Conservation (phyloP, 495 filamentous ascomycete species). For the Hypoxylon subgilvum region DNA sequence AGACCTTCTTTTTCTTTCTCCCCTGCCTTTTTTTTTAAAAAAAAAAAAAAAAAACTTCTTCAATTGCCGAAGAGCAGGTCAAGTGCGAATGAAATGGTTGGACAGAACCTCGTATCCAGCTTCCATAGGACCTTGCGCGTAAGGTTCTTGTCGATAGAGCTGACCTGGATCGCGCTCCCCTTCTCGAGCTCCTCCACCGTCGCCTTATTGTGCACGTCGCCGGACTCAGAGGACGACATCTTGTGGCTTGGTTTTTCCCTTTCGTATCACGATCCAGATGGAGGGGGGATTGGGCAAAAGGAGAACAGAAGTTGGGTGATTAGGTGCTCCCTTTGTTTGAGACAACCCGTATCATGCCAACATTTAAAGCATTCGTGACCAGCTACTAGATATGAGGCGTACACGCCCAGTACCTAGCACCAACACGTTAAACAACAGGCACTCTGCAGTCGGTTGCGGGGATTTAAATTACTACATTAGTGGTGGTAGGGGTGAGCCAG, state of each 20-base stretch:
- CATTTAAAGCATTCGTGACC: constrained; percentile 22
- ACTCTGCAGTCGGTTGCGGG: constrained; percentile 21
- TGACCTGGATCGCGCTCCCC: constrained; percentile 20
- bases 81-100: constrained; percentile 7
- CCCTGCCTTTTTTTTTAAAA: too few species aligned
- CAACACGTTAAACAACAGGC: neutral
- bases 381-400: constrained; percentile 24
- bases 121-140: constrained; percentile 57
- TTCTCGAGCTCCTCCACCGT: constrained; percentile 36
- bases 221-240: constrained; percentile 29
- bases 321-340: constrained; percentile 7
- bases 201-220: constrained; percentile 26
- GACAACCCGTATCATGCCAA: constrained; percentile 9
- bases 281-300: constrained; percentile 6
- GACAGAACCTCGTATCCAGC: constrained; percentile 58
- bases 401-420: too few species aligned
- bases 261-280: neutral
- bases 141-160: constrained; percentile 32
- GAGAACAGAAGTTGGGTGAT: constrained; percentile 6
- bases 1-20: neutral
- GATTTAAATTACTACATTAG: constrained; percentile 35
- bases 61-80: neutral
- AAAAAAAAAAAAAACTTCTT: too few species aligned
- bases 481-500: constrained; percentile 15
- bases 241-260: constrained; percentile 11